phyloP scores from a whole-genome alignment of 176 grass and related monocot species.

The Areca catechu region DNA sequence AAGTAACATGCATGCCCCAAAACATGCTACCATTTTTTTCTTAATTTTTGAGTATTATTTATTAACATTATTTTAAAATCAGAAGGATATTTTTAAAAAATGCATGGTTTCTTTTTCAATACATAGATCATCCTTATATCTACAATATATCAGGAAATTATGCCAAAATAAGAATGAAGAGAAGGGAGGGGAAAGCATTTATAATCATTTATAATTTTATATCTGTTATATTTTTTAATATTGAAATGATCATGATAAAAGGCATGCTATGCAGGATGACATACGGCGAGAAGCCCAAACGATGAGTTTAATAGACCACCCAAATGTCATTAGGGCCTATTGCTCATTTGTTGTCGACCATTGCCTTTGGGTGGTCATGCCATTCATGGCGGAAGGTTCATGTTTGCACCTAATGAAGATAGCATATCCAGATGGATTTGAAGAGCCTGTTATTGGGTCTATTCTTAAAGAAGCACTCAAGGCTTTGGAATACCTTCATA shows the following conservation, averaged over 20 bases:
- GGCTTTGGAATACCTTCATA: constrained; percentile 93
- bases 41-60: too few relatives aligned
- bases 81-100: too few relatives aligned
- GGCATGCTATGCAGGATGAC: constrained; percentile 57
- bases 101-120: too few relatives aligned
- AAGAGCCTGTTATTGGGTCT: constrained; percentile 81
- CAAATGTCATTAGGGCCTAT: constrained; percentile 82
- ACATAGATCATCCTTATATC: too few relatives aligned
- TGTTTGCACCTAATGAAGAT: constrained; percentile 99
- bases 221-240: not conserved
- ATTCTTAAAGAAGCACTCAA: constrained; percentile 97
- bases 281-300: constrained; percentile 88
- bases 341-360: constrained; percentile 87
- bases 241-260: not conserved
- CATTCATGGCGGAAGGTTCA: constrained; percentile 93
- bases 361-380: constrained; percentile 95
- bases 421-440: constrained; percentile 80
- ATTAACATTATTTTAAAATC: too few relatives aligned
- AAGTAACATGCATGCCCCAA: too few relatives aligned
- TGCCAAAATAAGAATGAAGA: too few relatives aligned
- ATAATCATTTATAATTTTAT: not conserved
- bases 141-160: too few relatives aligned
- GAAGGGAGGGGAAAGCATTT: too few relatives aligned
- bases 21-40: too few relatives aligned
- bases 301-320: constrained; percentile 97